Evolutionary conservation across 1,139 yeast genomes (phyloP).

Genomic region (Neolecta irregularis): DNA sequence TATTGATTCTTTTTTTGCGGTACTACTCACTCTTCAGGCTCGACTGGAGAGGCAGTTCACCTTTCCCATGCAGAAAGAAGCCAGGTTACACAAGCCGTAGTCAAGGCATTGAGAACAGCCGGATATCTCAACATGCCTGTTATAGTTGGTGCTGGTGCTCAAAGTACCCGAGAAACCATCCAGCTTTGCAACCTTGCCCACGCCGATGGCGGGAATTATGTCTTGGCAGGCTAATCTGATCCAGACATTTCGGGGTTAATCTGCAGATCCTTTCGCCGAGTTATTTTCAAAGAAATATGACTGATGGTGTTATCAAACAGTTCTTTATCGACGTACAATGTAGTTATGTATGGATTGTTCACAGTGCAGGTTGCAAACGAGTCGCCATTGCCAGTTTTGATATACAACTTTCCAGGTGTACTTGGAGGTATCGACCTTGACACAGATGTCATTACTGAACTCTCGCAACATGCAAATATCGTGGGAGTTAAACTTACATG

Average conservation of each 20-base stretch:
- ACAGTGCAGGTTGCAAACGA: constrained; percentile 32
- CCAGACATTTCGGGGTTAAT: too few relatives aligned
- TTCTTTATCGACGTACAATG: constrained; percentile 28
- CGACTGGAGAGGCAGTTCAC: constrained; percentile 37
- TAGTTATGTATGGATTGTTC: too few relatives aligned
- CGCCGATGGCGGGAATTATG: constrained; percentile 32
- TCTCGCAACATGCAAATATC: constrained; percentile 29
- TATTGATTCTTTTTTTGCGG: too few relatives aligned
- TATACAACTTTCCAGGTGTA: constrained; percentile 39
- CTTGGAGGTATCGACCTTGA: constrained; percentile 27
- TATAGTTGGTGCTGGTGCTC: constrained; percentile 34
- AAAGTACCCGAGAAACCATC: constrained; percentile 29
- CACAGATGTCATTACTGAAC: constrained; percentile 23
- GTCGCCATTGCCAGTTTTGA: constrained; percentile 32
- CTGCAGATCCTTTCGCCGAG: constrained; percentile 33
- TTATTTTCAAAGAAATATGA: constrained; percentile 32
- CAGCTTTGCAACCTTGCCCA: constrained; percentile 27
- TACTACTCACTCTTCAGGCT: too few relatives aligned
- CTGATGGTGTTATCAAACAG: constrained; percentile 31
- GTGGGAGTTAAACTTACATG: constrained; percentile 37
- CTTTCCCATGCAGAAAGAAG: constrained; percentile 32
- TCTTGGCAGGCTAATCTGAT: too few relatives aligned
- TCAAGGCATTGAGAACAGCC: constrained; percentile 26
- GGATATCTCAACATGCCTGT: constrained; percentile 25
- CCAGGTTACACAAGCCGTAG: constrained; percentile 24